phyloP scores from a whole-genome alignment of 2,329 filamentous ascomycete genomes.

The Ophiostoma triangulosporum region DNA sequence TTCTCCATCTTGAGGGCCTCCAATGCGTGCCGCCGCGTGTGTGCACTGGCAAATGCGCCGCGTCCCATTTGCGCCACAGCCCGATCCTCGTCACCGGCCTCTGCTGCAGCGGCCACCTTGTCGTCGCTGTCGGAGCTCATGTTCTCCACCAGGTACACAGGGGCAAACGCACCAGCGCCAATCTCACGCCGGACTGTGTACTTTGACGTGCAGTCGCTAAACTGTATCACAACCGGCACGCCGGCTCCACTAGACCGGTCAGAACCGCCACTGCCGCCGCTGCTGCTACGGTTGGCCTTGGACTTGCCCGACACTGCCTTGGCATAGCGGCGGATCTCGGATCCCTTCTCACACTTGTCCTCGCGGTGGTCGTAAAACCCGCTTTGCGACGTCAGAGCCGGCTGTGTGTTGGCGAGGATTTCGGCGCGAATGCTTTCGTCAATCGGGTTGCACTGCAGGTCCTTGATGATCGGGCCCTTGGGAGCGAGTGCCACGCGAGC shows the following conservation, averaged over 20 bases:
- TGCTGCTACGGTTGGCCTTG: slow-evolving; percentile 23
- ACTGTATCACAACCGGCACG: slow-evolving; percentile 50
- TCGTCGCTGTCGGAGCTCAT: slow-evolving; percentile 33
- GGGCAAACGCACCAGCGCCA: slow-evolving; percentile 86
- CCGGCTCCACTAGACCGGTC: slow-evolving; percentile 49
- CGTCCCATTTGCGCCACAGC: slow-evolving; percentile 40
- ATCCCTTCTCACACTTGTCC: slow-evolving; percentile 49
- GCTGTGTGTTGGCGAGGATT: slow-evolving; percentile 62
- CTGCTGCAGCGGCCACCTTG: slow-evolving; percentile 24
- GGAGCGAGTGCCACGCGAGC: slow-evolving; percentile 14
- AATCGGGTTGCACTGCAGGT: slow-evolving; percentile 77
- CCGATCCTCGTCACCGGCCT: slow-evolving; percentile 19
- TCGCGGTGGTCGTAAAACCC: slow-evolving; percentile 66
- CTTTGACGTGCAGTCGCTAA: slow-evolving; percentile 48
- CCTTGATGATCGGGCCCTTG: slow-evolving; percentile 65
- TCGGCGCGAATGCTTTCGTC: slow-evolving; percentile 59
- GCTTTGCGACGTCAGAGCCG: slow-evolving; percentile 58
- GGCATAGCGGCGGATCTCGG: slow-evolving; percentile 70
- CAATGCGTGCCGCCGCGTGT: slow-evolving; percentile 40
- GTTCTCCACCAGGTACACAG: slow-evolving; percentile 82
- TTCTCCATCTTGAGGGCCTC: slow-evolving; percentile 94
- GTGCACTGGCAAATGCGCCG: slow-evolving; percentile 41
- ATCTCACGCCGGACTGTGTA: slow-evolving; percentile 78
- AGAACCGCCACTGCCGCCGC: slow-evolving; percentile 20
- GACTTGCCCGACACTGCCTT: slow-evolving; percentile 52